These are phyloP conservation scores for Colletotrichum cuscutae DNA, from an alignment of 2,329 filamentous ascomycete genomes.

Conservation along the genomic window DNA sequence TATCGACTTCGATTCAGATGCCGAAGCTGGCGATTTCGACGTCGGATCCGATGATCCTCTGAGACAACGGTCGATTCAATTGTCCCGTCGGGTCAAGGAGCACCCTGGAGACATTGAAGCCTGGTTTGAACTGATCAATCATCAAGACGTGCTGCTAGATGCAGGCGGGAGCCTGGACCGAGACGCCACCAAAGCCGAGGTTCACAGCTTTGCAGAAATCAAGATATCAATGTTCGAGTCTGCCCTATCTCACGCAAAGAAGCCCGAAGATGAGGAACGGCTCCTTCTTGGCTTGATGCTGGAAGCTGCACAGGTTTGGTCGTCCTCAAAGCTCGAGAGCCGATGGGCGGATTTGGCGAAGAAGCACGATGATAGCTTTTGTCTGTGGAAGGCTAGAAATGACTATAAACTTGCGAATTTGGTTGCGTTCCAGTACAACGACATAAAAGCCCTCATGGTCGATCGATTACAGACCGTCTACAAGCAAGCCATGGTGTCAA, in stretches of 20 bases:
- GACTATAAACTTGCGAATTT: conserved; percentile 79
- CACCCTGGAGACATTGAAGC: conserved; percentile 73
- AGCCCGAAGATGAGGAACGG: conserved; percentile 61
- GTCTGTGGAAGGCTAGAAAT: conserved; percentile 79
- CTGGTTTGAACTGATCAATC: conserved; percentile 82
- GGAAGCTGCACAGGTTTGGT: conserved; percentile 82
- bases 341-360: conserved; percentile 53
- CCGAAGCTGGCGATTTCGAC: conserved; percentile 46
- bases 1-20: conserved; percentile 58
- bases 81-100: conserved; percentile 73
- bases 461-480: conserved; percentile 53
- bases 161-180: conserved; percentile 55
- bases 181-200: conserved; percentile 67
- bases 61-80: conserved; percentile 65
- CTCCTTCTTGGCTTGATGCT: conserved; percentile 77
- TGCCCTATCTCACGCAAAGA: conserved; percentile 69
- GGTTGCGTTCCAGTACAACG: conserved; percentile 73
- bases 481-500: conserved; percentile 18
- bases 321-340: conserved; percentile 27
- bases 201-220: conserved; percentile 78
- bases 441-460: conserved; percentile 68
- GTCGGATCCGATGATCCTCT: conserved; percentile 54
- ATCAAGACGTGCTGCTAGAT: conserved; percentile 77
- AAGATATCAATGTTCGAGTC: conserved; percentile 84
- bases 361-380: conserved; percentile 65